phyloP scores from a whole-genome alignment of 163 green algal species.

The Smithsoniella earleae region DNA sequence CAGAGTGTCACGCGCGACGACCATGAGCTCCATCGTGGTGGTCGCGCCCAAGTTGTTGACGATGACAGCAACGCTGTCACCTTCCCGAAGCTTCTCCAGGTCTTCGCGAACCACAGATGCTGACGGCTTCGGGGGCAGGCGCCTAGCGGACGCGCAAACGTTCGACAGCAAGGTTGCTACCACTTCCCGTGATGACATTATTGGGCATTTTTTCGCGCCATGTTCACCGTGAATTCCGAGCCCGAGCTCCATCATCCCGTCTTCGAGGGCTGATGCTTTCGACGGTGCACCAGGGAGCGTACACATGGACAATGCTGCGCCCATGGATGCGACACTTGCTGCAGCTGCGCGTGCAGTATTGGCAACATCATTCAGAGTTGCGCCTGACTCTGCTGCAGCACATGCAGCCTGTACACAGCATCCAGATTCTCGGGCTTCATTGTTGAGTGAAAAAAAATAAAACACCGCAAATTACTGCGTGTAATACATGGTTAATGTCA shows the following conservation, averaged over 20 bases:
- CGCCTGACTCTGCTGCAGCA: slow-evolving; percentile 52
- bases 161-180: slow-evolving; percentile 38
- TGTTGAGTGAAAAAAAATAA: no score
- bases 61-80: slow-evolving; percentile 50
- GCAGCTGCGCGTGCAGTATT: slow-evolving; percentile 40
- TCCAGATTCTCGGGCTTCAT: no score
- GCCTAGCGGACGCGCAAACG: not conserved
- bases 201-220: slow-evolving; percentile 39
- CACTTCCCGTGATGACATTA: slow-evolving; percentile 37
- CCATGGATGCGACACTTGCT: slow-evolving; percentile 50
- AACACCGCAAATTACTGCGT: no score
- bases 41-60: slow-evolving; percentile 74
- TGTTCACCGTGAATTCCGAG: slow-evolving; percentile 87
- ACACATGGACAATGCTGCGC: slow-evolving; percentile 53
- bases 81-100: slow-evolving; percentile 21
- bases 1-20: slow-evolving; percentile 40
- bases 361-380: slow-evolving; percentile 46
- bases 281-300: slow-evolving; percentile 50
- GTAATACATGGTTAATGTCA: no score
- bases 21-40: slow-evolving; percentile 53
- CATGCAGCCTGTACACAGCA: slow-evolving; percentile 48
- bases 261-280: slow-evolving; percentile 29
- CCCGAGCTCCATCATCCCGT: slow-evolving; percentile 68
- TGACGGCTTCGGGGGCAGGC: not conserved
- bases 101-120: not conserved